A percentile compares a stretch with the other conserved stretches of the same genome.
Evolutionary conservation across 352 stramenopile species (phyloP).

Genomic region (Phytophthora podocarpi): DNA sequence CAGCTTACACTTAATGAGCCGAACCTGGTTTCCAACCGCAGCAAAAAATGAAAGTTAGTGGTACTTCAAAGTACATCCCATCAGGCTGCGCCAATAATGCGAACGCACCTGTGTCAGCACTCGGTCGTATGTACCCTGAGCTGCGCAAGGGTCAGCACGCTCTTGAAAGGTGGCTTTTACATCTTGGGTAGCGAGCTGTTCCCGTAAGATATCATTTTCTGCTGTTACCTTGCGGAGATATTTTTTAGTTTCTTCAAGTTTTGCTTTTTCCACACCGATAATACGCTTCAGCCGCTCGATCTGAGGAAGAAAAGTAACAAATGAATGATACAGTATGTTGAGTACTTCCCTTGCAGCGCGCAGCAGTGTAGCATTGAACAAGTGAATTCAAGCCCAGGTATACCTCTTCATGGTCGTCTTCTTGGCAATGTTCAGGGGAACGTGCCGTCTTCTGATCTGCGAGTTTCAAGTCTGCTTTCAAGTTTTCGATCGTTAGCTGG

Average conservation of each 20-base stretch:
- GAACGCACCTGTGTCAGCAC: constrained; percentile 31
- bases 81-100: too few species aligned
- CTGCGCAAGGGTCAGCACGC: neutral
- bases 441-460: constrained; percentile 14
- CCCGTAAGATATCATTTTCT: constrained; percentile 30
- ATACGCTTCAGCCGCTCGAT: constrained; percentile 28
- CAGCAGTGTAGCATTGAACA: neutral
- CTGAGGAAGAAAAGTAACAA: constrained; percentile 7
- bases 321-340: neutral
- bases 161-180: neutral
- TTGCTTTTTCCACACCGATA: constrained; percentile 18
- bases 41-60: neutral
- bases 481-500: constrained; percentile 62
- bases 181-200: constrained; percentile 9
- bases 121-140: constrained; percentile 17
- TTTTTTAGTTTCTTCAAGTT: constrained; percentile 15
- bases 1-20: constrained; percentile 32
- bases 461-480: constrained; percentile 50
- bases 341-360: neutral
- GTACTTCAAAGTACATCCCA: neutral
- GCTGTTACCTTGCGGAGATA: neutral
- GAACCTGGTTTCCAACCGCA: constrained; percentile 22
- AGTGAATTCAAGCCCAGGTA: neutral
- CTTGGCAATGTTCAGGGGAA: constrained; percentile 13
- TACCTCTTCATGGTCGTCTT: constrained; percentile 49